These are phyloP conservation scores for Solanum dulcamara DNA, from an alignment of 257 asterid species.

Conservation along the genomic window DNA sequence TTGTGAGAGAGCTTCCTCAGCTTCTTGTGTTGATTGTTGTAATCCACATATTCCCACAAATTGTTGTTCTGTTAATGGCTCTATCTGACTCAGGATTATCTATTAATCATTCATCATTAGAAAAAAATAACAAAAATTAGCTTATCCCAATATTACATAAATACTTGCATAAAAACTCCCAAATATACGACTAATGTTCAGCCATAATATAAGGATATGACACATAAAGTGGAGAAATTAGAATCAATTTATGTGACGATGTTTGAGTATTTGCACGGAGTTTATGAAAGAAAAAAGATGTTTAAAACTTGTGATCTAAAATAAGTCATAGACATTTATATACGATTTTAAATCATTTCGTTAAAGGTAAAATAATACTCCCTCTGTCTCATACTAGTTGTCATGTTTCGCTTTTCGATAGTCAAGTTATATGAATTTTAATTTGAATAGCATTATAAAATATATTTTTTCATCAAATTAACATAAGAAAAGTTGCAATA, in stretches of 20 bases:
- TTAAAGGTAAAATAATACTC: not conserved
- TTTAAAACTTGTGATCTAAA: not conserved
- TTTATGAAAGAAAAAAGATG: not conserved
- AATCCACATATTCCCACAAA: slow-evolving; percentile 43
- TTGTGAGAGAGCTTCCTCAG: slow-evolving; percentile 67
- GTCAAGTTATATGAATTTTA: too few relatives aligned
- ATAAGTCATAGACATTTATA: not conserved
- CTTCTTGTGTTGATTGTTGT: slow-evolving; percentile 66
- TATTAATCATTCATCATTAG: not conserved
- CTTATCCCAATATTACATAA: not conserved
- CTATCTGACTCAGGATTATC: slow-evolving; percentile 52
- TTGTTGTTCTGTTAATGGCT: slow-evolving; percentile 71
- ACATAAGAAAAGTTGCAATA: too few relatives aligned
- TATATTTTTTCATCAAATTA: too few relatives aligned
- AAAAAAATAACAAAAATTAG: not conserved
- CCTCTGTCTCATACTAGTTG: not conserved
- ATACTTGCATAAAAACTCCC: not conserved
- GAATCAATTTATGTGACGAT: not conserved
- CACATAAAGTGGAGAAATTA: not conserved
- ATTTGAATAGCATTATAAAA: too few relatives aligned
- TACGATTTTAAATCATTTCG: rapidly evolving
- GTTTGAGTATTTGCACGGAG: not conserved
- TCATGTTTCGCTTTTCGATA: rapidly evolving
- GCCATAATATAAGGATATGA: not conserved
- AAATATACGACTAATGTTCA: not conserved